Evolutionary conservation across 441 rosid species (phyloP), one percentile per base, ranked within the genome.

Genomic region (Syzygium malaccense): DNA sequence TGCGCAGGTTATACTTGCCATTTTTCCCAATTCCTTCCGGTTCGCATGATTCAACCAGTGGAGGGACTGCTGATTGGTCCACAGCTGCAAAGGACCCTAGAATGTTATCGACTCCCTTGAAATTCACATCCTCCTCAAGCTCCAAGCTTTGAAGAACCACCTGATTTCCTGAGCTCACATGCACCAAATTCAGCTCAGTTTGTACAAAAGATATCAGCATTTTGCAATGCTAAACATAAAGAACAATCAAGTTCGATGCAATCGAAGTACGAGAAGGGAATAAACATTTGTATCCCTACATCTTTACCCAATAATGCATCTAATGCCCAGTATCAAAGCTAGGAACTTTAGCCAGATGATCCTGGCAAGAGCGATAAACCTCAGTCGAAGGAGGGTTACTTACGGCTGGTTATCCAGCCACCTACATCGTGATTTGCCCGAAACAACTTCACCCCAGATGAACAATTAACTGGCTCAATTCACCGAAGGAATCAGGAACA

Each of bases 1-100:
- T 96, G 64, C 99, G 96, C 91, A 96, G 86, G 86, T 95, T 96
- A 89, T 89, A 95, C 93, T 94, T 96, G 58, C 91, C 93, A 86
- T 80, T 91, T 87, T 90, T 93, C 33, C 91, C 91, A 66, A 53
- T 62, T 85, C 86, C 90, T 23, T 91, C 92, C n/a, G 88, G 90
- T 86, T 94, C 94, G 68, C 86, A 90, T 45, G 94, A 93, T 79
- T 93, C 90, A n/a, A 90, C 89, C 23, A 92, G 94, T 88, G 90
- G 92, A 88, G 91, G 91, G 58, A 64, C 91, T 20, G 1, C 66
- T 7, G 62, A 32, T 48, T 87, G 90, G 89, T 93, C 91, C 64
- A 62, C 87, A 33, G 88, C 93, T 89, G 89, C 91, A 37, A 87
- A 25, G 54, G 91, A 89, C 58, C 55, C 91, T 87, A 85, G 68